These are phyloP conservation scores for Phyllosticta paracitricarpa DNA, from an alignment of 2,329 filamentous ascomycete species.

Conservation along the genomic window DNA sequence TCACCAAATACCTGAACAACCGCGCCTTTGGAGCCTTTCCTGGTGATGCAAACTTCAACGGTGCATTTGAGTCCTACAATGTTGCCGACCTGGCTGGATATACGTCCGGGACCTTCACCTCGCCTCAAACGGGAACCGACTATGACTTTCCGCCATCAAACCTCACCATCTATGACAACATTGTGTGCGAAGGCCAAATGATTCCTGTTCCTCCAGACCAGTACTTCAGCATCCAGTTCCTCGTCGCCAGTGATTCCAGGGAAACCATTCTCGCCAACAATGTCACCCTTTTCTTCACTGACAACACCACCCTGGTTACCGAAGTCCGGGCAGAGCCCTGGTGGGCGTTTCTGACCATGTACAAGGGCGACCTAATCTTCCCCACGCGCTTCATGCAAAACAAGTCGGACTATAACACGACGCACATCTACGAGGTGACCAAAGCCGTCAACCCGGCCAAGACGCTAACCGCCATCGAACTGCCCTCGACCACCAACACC, in stretches of 20 bases:
- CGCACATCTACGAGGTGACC: constrained; percentile 38
- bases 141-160: constrained; percentile 30
- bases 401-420: constrained; percentile 34
- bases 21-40: constrained; percentile 37
- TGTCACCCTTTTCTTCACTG: constrained; percentile 34
- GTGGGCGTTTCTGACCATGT: constrained; percentile 37
- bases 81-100: constrained; percentile 18
- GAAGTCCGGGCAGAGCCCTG: constrained; percentile 38
- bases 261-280: constrained; percentile 31
- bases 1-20: constrained; percentile 36
- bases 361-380: constrained; percentile 35
- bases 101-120: constrained; percentile 27
- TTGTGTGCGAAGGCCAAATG: constrained; percentile 34
- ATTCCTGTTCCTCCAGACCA: constrained; percentile 24
- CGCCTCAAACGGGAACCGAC: constrained; percentile 30
- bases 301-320: constrained; percentile 30
- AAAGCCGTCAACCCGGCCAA: constrained; percentile 30
- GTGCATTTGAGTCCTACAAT: constrained; percentile 34
- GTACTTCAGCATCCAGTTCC: constrained; percentile 36
- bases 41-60: constrained; percentile 39
- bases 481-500: constrained; percentile 31
- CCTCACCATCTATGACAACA: constrained; percentile 29
- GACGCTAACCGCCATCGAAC: constrained; percentile 28
- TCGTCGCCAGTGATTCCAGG: constrained; percentile 34
- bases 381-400: constrained; percentile 27